Base-by-base conservation (phyloP, 2,329 filamentous ascomycete species). In the Xylariaceae sp. region DNA sequence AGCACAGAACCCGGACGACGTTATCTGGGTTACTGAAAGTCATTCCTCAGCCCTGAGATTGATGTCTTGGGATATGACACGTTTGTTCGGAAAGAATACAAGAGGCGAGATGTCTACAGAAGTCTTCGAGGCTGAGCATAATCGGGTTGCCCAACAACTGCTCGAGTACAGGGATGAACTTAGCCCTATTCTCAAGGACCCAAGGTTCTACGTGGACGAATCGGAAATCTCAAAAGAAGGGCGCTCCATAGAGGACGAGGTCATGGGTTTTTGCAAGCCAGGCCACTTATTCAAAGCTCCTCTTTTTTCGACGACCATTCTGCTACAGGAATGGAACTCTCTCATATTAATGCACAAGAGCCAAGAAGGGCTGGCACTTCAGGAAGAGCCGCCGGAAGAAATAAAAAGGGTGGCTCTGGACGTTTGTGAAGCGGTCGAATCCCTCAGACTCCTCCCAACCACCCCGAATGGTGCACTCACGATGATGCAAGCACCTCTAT, bases 341-440 rank as follows among this genome's bases (percentile, higher is more conserved):
- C 80, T 91, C 20, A 76, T 85, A 38, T 74, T 93, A 47, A 88
- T 95, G 84, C 89, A 89, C 66, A 81, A 82, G 54, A 83, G 85
- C 55, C 87, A 93, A 57, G 79, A 83, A 2, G 76, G 81, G 3
- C 70, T 78, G 40, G 72, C 77, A 2, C 66, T 80, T 40, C 73
- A 75, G 32, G 77, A 67, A 57, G 63, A 71, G 36, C 66, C 74
- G 2, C 70, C 70, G 33, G 55, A 73, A 11, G 80, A 86, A 42
- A 59, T 92, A 43, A 71, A 72, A 3, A 64, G 72, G 2, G 74
- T 86, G 46, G 85, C 88, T 1, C 79, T 85, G 54, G 76, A 79
- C 42, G 83, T 85, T 34, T 91, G 86, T 60, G 84, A 88, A 57
- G 75, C 92, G 47, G 90, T 90, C 47, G 89, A 94, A 65, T 80